A percentile compares a stretch with the other conserved stretches of the same genome.
Conservation (phyloP, 2,329 filamentous ascomycete species). For the Pyrenochaeta sp. region DNA sequence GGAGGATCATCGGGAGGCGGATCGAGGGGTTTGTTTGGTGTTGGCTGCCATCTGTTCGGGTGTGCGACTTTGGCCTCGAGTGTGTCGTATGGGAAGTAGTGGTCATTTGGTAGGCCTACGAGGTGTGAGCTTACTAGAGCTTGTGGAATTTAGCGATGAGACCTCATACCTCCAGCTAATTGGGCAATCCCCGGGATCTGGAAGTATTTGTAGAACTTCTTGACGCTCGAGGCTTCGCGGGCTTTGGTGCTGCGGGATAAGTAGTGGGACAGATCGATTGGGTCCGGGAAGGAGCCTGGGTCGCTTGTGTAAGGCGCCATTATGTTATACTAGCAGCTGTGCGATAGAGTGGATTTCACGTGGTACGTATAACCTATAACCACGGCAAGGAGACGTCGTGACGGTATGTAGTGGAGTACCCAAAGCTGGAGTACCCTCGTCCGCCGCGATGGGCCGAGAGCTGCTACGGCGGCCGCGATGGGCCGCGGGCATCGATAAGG, state of each 20-base stretch:
- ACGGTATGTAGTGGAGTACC: slow-evolving; percentile 13
- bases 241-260: slow-evolving; percentile 74
- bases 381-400: slow-evolving; percentile 5
- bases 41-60: slow-evolving; percentile 76
- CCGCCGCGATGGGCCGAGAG: slow-evolving; percentile 14
- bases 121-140: slow-evolving; percentile 20
- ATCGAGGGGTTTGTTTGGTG: slow-evolving; percentile 68
- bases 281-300: slow-evolving; percentile 53
- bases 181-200: slow-evolving; percentile 68
- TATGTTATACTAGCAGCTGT: slow-evolving; percentile 1
- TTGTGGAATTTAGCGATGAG: neutral
- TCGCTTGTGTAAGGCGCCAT: slow-evolving; percentile 39
- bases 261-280: slow-evolving; percentile 81
- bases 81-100: slow-evolving; percentile 90
- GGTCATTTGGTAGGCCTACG: slow-evolving; percentile 78
- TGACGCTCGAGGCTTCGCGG: slow-evolving; percentile 72
- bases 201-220: slow-evolving; percentile 88
- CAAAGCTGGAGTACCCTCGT: slow-evolving; percentile 15
- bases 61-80: slow-evolving; percentile 82
- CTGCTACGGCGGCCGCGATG: neutral
- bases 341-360: neutral
- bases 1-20: slow-evolving; percentile 44
- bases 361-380: neutral
- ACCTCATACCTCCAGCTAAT: slow-evolving; percentile 63
- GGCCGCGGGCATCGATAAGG: slow-evolving; percentile 27